Base-by-base conservation (phyloP, 2,329 filamentous ascomycete genomes). In the Xenoacremonium recifei region DNA sequence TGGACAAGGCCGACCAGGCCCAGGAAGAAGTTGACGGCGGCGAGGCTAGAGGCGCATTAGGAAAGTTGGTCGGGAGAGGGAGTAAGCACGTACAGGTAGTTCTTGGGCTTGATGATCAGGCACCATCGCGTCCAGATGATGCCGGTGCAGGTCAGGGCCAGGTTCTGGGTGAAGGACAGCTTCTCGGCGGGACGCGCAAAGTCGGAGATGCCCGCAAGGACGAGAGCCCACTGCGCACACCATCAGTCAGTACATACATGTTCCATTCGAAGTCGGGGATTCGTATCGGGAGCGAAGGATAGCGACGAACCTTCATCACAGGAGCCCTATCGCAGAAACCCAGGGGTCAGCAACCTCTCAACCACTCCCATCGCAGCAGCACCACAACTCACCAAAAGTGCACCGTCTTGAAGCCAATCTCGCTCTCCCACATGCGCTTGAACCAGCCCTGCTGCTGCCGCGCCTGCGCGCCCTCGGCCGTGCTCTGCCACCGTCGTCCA, bases 121-220 rank as follows among this genome's bases (percentile, higher is more conserved):
- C 93, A 99, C 93, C 93, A 99, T 55, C 93, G 82, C 34, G 93
- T 99, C 93, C 93, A 99, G 78, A 99, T 99, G 53, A 87, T 71
- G 54, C 93, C 93, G 9, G 93, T 99, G 58, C 84, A 84, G 63
- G 89, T 93, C 56, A 99, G 80, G 45, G 93, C 92, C 37, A 76
- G 76, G 73, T 97, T 99, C 72, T 96, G 91, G 21, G 88, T 93
- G 49, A 96, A 75, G 30, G 91, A 96, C 55, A 99, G 88, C 68
- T 90, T 89, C 68, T 95, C 88, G 50, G 87, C 89, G 21, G 93
- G 93, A 56, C 93, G 90, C 49, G 84, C 79, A 66, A 99, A 87
- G 74, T 99, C 93, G 58, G 89, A 85, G 64, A 95, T 80, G 63
- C 93, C 93, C 55, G 93, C 89, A 53, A 97, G 74, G 67, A 97